Evolutionary conservation across 2,329 filamentous ascomycete genomes (phyloP), one percentile per base, ranked within the genome.

Genomic region (Venturia aucupariae): DNA sequence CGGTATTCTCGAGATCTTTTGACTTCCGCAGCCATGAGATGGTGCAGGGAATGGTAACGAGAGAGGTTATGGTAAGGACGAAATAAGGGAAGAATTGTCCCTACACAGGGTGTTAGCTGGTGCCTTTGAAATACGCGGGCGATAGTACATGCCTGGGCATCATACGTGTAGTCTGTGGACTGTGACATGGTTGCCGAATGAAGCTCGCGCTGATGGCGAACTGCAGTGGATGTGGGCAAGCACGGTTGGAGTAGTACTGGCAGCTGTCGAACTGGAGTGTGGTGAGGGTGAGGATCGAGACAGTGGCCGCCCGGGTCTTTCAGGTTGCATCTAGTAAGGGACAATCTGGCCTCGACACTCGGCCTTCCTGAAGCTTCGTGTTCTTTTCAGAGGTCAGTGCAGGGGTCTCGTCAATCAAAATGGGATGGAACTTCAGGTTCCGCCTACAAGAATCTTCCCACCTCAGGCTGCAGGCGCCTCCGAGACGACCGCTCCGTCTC

Each of bases 61-160:
- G 86, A 72, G 88, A 87, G 67, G 89, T 86, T 72, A 97, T 83
- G 54, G 92, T 97, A 74, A 97, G 87, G 78, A 97, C 88, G 82
- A 99, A 99, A 84, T 96, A 96, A 70, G 95, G 94, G 82, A 97
- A 99, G 82, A 97, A 97, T 84, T 97, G 90, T 71, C 92, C 92
- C 85, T 94, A 66, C 19, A 19, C 2, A 8, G 7, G n/a, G 15
- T 62, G 67, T 73, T 69, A 71, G 64, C 17, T n/a, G 30, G 44
- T 27, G 19, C 10, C 38, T 41, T 54, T 15, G 30, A 30, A 30
- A 4, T 51, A 64, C 44, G 64, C 42, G 63, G 64, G 42, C 22
- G 44, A 60, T 24, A 46, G n/a, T 59, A 63, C 77, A 68, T 75
- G 89, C 88, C 85, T 94, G 86, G 75, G 96, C 90, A 84, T 99